phyloP scores from a whole-genome alignment of 1,139 yeast genomes.

The Yamadazyma epiphylla region DNA sequence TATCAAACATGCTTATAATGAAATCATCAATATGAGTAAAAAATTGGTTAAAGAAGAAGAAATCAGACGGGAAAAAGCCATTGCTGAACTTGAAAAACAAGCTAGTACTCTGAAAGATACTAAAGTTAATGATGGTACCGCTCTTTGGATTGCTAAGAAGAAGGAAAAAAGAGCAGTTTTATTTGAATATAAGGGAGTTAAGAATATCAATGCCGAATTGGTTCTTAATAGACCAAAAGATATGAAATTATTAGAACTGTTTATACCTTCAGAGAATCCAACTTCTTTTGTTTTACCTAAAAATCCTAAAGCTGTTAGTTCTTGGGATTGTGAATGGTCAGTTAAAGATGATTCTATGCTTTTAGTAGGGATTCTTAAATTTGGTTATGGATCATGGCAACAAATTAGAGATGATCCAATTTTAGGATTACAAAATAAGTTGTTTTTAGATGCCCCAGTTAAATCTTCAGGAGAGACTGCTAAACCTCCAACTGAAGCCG shows the following conservation, averaged over 20 bases:
- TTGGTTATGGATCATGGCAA: slow-evolving; percentile 95
- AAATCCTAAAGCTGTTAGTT: slow-evolving; percentile 75
- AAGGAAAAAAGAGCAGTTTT: slow-evolving; percentile 83
- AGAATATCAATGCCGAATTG: slow-evolving; percentile 87
- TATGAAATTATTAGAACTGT: slow-evolving; percentile 58
- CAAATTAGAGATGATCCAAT: slow-evolving; percentile 95
- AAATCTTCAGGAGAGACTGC: neutral
- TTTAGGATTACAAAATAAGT: slow-evolving; percentile 78
- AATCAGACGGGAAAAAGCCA: slow-evolving; percentile 49
- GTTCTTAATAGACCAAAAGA: slow-evolving; percentile 80
- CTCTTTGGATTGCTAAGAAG: slow-evolving; percentile 56
- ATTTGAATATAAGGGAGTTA: slow-evolving; percentile 86
- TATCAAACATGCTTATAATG: slow-evolving; percentile 72
- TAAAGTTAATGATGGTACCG: slow-evolving; percentile 35
- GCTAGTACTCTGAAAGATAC: slow-evolving; percentile 51
- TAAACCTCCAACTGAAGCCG: neutral
- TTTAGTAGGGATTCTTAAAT: slow-evolving; percentile 80
- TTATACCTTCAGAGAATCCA: slow-evolving; percentile 58
- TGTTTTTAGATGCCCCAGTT: slow-evolving; percentile 51
- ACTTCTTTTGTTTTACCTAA: slow-evolving; percentile 53
- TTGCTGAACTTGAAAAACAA: slow-evolving; percentile 58
- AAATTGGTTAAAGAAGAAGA: slow-evolving; percentile 67
- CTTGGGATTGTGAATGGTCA: slow-evolving; percentile 91
- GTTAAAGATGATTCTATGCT: slow-evolving; percentile 81
- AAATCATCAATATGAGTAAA: slow-evolving; percentile 59